Evolutionary conservation across 139 green algal genomes (phyloP), one percentile per base, ranked within the genome.

Genomic region (Pleodorina starrii): DNA sequence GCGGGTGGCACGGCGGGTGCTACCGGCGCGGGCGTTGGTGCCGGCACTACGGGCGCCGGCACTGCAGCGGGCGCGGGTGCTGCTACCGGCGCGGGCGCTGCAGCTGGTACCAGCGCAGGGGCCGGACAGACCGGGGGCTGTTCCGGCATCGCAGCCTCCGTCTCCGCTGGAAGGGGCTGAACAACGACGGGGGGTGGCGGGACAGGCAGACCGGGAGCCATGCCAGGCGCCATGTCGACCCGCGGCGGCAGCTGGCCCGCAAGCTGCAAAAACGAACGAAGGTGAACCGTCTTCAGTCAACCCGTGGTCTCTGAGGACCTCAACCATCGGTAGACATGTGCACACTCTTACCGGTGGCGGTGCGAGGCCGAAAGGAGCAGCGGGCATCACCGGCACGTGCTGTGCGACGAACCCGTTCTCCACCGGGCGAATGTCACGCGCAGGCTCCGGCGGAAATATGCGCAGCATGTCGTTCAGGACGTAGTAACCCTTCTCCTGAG

Each of bases 401-500:
- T 71, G 54, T 21, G 40, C 72, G 51, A 85, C 78, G 43, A 85
- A 85, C 10, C 91, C 76, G 69, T 76, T 85, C 54, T 85, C 86
- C 38, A 77, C 46, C 40, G 79, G 35, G 19, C 29, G 40, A 9
- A 44, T 38, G 35, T 80, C 72, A 32, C 72, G 72, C 9, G n/a
- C 46, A 12, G 57, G 59, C 73, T 86, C 76, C 21, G 85, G 46
- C 9, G 96, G 82, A 83, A 94, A 97, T 50, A 93, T 72, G 63
- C 96, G 94, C 51, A 99, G 94, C 7, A 98, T 94, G 90, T 99
- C 97, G 82, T 99, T 99, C 16, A 98, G 94, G 7, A 99, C 97
- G 85, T 93, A 99, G 91, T 95, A 99, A 16, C 97, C 97, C 69
- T 96, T 96, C 50, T 98, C 96, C 90, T 98, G 97, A 0, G 93